Conservation (phyloP, 192 early-diverging fungal genomes). For the Diversispora epigaea region DNA sequence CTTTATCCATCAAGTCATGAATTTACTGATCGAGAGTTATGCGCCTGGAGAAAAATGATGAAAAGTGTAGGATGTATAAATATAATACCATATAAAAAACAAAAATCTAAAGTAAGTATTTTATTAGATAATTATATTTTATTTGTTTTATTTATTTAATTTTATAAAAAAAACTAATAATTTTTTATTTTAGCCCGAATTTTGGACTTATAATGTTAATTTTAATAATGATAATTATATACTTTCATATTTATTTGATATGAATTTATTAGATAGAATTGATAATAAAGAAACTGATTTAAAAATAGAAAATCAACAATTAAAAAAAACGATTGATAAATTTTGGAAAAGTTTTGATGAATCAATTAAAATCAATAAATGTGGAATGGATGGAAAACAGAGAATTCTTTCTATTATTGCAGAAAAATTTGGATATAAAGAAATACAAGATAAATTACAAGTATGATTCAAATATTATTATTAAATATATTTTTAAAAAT, state of each 20-base stretch:
- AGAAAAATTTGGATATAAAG: not conserved
- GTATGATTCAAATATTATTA: not conserved
- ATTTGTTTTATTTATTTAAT: not conserved
- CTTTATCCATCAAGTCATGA: not conserved
- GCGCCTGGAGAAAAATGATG: not conserved
- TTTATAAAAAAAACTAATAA: not conserved
- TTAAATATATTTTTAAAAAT: not conserved
- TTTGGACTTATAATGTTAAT: not conserved
- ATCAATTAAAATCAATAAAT: not conserved
- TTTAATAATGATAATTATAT: not conserved
- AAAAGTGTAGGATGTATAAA: not conserved
- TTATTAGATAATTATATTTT: not conserved
- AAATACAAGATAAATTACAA: not conserved
- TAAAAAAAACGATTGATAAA: not conserved
- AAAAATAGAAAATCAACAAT: not conserved
- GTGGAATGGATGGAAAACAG: not conserved
- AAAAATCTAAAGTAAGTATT: not conserved
- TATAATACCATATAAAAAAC: not conserved
- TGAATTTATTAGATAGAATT: not conserved
- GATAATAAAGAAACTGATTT: not conserved
- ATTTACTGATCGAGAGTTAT: not conserved
- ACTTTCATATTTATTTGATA: not conserved
- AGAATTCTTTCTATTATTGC: not conserved
- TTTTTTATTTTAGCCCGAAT: not conserved
- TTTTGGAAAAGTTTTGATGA: not conserved